Evolutionary conservation across 192 early-diverging fungal genomes (phyloP).

Genomic region (Coemansia sp.): DNA sequence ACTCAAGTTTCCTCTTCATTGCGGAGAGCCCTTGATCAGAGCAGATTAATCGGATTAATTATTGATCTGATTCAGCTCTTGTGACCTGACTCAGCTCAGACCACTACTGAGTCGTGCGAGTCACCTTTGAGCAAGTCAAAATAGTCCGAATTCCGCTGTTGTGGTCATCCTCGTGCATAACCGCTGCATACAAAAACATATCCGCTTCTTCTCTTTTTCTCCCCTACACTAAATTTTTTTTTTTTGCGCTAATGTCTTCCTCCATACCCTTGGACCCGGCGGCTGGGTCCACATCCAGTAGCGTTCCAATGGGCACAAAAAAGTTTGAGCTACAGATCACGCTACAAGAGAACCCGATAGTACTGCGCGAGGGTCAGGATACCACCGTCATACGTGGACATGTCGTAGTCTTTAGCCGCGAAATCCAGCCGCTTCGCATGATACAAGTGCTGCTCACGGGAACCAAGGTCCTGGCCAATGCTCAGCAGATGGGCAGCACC

Average conservation of each 20-base stretch:
- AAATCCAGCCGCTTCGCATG: not conserved
- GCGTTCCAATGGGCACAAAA: constrained; percentile 1
- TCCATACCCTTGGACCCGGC: not conserved
- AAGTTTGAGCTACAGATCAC: constrained; percentile 20
- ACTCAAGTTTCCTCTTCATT: too few relatives aligned
- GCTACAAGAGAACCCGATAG: constrained; percentile 8
- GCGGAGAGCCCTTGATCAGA: too few relatives aligned
- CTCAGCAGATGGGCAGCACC: constrained; percentile 20
- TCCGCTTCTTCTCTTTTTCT: not conserved
- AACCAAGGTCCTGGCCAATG: constrained; percentile 13
- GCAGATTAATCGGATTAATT: too few relatives aligned
- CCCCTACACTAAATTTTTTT: not conserved
- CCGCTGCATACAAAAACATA: not conserved
- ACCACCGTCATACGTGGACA: constrained; percentile 8
- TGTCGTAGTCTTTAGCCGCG: constrained; percentile 13
- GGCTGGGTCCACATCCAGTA: not conserved
- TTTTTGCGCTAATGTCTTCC: not conserved
- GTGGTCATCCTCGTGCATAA: not conserved
- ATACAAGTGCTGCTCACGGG: constrained; percentile 3
- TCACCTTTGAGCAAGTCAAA: too few relatives aligned
- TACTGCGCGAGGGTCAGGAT: constrained; percentile 9
- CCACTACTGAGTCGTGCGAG: too few relatives aligned
- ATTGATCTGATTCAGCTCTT: too few relatives aligned
- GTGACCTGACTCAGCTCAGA: too few relatives aligned
- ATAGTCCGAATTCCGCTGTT: not conserved